Percentiles rank a stretch among this genome's conserved stretches.
phyloP scores from a whole-genome alignment of 805 yeast species.

The Yarrowia sp. region DNA sequence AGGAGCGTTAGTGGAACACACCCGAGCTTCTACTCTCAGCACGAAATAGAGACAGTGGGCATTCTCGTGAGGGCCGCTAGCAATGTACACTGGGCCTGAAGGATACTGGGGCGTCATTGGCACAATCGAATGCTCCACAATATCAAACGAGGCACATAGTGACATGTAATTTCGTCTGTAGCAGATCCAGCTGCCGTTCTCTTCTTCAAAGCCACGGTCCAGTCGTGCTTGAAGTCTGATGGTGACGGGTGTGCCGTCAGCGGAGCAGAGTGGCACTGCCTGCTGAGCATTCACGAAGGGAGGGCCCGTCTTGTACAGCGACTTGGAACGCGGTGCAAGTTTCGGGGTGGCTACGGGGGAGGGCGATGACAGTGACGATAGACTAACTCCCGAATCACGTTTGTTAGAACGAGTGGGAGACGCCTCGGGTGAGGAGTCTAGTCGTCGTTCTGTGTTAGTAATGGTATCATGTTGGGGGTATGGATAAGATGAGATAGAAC shows the following conservation, averaged over 20 bases:
- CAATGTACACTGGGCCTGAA: conserved; percentile 2
- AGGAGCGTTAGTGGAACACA: background rate
- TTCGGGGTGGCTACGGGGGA: background rate
- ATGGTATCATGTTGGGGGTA: background rate
- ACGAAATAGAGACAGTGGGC: conserved; percentile 2
- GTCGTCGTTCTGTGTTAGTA: conserved; percentile 19
- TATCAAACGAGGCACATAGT: conserved; percentile 21
- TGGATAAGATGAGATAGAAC: background rate
- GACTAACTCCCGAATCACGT: background rate
- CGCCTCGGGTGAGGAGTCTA: background rate
- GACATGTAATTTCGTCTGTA: conserved; percentile 26
- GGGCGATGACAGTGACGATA: background rate
- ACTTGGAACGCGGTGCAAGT: conserved; percentile 19
- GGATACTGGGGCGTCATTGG: background rate
- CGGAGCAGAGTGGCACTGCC: background rate
- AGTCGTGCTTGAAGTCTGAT: conserved; percentile 15
- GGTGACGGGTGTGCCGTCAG: background rate
- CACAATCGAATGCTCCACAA: conserved; percentile 14
- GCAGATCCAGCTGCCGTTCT: conserved; percentile 24
- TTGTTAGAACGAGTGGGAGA: background rate
- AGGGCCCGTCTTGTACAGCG: conserved; percentile 18
- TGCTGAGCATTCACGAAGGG: background rate
- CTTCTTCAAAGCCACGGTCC: conserved; percentile 25
- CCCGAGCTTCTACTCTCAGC: conserved; percentile 9
- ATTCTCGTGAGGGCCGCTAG: background rate